Percentiles rank a stretch among this genome's conserved stretches.
phyloP scores from a whole-genome alignment of 2,329 filamentous ascomycete genomes.

The Pseudomassariella vexata region DNA sequence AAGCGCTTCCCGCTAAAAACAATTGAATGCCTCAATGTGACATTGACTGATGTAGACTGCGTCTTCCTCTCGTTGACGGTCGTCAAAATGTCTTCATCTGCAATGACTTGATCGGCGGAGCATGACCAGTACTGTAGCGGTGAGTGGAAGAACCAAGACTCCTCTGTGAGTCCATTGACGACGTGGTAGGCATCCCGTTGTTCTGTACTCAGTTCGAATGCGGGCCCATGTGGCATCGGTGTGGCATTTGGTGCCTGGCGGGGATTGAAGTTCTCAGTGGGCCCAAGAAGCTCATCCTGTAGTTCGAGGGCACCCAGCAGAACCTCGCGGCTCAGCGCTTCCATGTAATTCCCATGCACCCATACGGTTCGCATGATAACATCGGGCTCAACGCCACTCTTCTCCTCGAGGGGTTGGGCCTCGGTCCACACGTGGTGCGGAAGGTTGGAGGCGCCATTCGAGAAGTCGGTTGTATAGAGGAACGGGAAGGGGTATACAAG shows the following conservation, averaged over 20 bases:
- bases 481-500: conserved; percentile 72
- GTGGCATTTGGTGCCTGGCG: conserved; percentile 25
- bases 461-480: conserved; percentile 66
- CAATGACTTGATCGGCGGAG: conserved; percentile 49
- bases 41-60: conserved; percentile 61
- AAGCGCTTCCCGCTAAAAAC: conserved; percentile 80
- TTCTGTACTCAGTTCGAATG: conserved; percentile 30
- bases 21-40: conserved; percentile 70
- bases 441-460: conserved; percentile 64
- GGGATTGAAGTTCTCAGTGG: conserved; percentile 50
- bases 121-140: conserved; percentile 77
- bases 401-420: conserved; percentile 55
- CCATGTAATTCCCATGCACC: conserved; percentile 78
- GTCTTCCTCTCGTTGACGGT: conserved; percentile 64
- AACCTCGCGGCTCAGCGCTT: conserved; percentile 61
- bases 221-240: conserved; percentile 21
- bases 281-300: conserved; percentile 63
- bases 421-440: conserved; percentile 80
- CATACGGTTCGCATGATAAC: conserved; percentile 79
- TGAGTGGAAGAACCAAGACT: conserved; percentile 77
- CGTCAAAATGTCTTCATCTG: conserved; percentile 56
- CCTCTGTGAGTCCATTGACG: conserved; percentile 52
- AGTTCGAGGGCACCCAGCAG: conserved; percentile 62
- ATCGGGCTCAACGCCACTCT: conserved; percentile 49
- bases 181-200: conserved; percentile 53